Conservation (phyloP, 768 basidiomycete species). For the Lyophyllum shimeji region DNA sequence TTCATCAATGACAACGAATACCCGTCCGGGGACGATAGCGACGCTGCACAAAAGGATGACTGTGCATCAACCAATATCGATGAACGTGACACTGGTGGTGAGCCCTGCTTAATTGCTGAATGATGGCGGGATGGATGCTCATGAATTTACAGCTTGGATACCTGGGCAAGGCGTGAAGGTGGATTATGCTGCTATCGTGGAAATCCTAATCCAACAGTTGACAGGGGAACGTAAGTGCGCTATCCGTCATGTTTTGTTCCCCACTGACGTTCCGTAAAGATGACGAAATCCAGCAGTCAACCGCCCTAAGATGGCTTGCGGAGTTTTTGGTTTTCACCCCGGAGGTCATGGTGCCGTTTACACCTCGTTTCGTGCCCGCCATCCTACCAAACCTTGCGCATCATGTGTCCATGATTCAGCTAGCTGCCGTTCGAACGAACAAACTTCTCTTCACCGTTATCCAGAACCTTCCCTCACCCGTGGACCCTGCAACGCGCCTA, state of each 20-base stretch:
- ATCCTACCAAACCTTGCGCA: conserved; percentile 95
- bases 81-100: conserved; percentile 66
- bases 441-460: conserved; percentile 83
- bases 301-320: conserved; percentile 90
- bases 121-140: conserved; percentile 4
- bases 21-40: conserved; percentile 37
- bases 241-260: conserved; percentile 2
- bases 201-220: conserved; percentile 88
- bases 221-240: conserved; percentile 71
- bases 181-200: conserved; percentile 89
- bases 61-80: conserved; percentile 43
- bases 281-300: conserved; percentile 93
- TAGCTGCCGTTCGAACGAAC: conserved; percentile 84
- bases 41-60: conserved; percentile 43
- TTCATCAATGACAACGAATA: conserved; percentile 57
- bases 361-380: conserved; percentile 88
- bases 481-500: conserved; percentile 40
- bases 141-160: conserved; percentile 62
- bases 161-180: conserved; percentile 94
- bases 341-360: conserved; percentile 93
- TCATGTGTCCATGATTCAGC: conserved; percentile 84
- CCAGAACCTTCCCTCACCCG: conserved; percentile 76
- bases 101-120: conserved; percentile 13
- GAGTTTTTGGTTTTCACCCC: conserved; percentile 87
- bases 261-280: conserved; percentile 45